phyloP scores from a whole-genome alignment of 192 early-diverging fungal species.

The Coemansia sp. region DNA sequence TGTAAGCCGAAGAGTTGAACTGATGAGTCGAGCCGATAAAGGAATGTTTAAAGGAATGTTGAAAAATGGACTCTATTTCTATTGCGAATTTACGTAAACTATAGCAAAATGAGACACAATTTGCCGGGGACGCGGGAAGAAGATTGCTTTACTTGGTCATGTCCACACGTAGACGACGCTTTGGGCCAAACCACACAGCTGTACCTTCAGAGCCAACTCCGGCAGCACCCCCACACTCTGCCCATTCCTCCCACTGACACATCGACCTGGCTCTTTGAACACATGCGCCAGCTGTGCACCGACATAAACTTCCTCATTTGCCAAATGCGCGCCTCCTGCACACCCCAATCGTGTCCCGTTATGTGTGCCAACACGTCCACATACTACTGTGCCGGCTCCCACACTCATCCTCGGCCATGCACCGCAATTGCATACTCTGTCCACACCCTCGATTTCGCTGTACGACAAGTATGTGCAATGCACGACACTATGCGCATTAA shows the following conservation, averaged over 20 bases:
- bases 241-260: constrained; percentile 9
- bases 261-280: constrained; percentile 83
- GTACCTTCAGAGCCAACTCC: constrained; percentile 74
- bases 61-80: too few relatives aligned
- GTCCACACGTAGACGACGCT: background rate
- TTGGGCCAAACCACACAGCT: constrained; percentile 57
- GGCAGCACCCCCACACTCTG: constrained; percentile 61
- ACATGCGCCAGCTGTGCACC: constrained; percentile 83
- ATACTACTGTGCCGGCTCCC: constrained; percentile 86
- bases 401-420: constrained; percentile 72
- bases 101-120: constrained; percentile 1
- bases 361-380: constrained; percentile 93
- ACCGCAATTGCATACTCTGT: constrained; percentile 89
- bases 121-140: constrained; percentile 39
- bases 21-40: too few relatives aligned
- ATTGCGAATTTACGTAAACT: too few relatives aligned
- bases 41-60: too few relatives aligned
- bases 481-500: constrained; percentile 54
- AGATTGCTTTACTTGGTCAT: constrained; percentile 37
- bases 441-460: constrained; percentile 91
- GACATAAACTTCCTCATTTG: constrained; percentile 79
- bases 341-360: constrained; percentile 70
- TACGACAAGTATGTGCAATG: constrained; percentile 64
- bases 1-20: too few relatives aligned
- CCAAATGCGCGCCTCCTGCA: constrained; percentile 73